Conservation (phyloP, 345 rosid species). For the Gynandropsis gynandra region DNA sequence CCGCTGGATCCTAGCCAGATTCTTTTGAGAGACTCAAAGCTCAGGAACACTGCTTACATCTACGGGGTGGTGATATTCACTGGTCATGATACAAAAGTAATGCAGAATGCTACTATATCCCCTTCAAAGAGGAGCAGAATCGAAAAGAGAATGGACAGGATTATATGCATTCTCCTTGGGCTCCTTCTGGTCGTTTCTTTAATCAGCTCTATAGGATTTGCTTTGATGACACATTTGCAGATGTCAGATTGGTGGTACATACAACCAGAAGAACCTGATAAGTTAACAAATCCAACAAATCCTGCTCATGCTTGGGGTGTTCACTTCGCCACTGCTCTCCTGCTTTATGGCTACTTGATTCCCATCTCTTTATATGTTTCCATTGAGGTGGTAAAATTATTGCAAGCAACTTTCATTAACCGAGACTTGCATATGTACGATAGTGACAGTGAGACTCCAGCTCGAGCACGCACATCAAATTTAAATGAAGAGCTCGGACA, state of each 20-base stretch:
- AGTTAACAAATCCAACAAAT: conserved; percentile 36
- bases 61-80: conserved; percentile 64
- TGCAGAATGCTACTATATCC: conserved; percentile 53
- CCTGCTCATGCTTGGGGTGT: conserved; percentile 35
- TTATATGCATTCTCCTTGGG: conserved; percentile 56
- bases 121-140: conserved; percentile 67
- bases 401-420: conserved; percentile 64
- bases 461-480: conserved; percentile 64
- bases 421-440: conserved; percentile 61
- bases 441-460: conserved; percentile 45
- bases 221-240: conserved; percentile 28
- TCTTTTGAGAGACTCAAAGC: conserved; percentile 72
- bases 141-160: conserved; percentile 62
- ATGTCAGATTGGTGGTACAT: conserved; percentile 68
- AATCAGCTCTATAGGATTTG: conserved; percentile 41
- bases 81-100: conserved; percentile 61
- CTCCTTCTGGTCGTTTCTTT: conserved; percentile 46
- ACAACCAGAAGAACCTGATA: conserved; percentile 26
- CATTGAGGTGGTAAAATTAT: conserved; percentile 63
- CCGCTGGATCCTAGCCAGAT: conserved; percentile 53
- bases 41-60: conserved; percentile 51
- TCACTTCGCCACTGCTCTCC: conserved; percentile 52
- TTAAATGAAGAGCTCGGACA: conserved; percentile 78
- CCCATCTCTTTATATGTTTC: conserved; percentile 79
- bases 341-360: conserved; percentile 66